Base-by-base conservation (phyloP, 2,329 filamentous ascomycete genomes). In the Dactylellina parvicollis region DNA sequence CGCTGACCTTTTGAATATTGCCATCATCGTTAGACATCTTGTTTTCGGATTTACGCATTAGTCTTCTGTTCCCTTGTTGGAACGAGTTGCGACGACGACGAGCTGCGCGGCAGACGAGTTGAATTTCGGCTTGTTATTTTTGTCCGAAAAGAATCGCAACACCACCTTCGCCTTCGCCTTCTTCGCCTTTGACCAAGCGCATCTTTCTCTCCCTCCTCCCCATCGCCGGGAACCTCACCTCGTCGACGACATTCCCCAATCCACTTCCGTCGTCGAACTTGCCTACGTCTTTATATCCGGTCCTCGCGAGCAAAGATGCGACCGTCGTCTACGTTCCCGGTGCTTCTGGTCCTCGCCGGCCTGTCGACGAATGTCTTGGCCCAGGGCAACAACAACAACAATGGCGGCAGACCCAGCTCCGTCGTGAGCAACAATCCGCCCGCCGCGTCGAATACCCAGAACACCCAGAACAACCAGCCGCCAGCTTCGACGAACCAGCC, bases 291-390 rank as follows among this genome's bases (percentile, higher is more conserved):
- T 10, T 24, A 57, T 30, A 7, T 30, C 20, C 2, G 2, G 7
- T 20, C 16, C n/a, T 5, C 9, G 20, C 22, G n/a, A 22, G 40
- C 20, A 20, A 56, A 26, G 36, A 72, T 72, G 67, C 67, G 67
- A 60, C 59, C 59, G 34, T 72, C 67, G n/a, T 38, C 66, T 20
- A 52, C 50, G n/a, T 47, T 72, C 9, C 49, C 67, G 18, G 34
- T 72, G 30, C 46, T 72, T 18, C 16, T 72, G 28, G 44, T 72
- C 52, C 59, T 72, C 14, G 67, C 50, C 14, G 61, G 67, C 28
- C 47, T 72, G 34, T 65, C 67, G 8, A 64, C 59, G 12, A 72
- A 47, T 32, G 67, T 72, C 42, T 40, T 72, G 5, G 67, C 67
- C 16, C 67, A 72, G 46, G 46, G 42, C 3, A 59, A 50, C 16